Evolutionary conservation across 2,329 filamentous ascomycete species (phyloP), one percentile per base, ranked within the genome.

Genomic region (Penicillium digitatum): DNA sequence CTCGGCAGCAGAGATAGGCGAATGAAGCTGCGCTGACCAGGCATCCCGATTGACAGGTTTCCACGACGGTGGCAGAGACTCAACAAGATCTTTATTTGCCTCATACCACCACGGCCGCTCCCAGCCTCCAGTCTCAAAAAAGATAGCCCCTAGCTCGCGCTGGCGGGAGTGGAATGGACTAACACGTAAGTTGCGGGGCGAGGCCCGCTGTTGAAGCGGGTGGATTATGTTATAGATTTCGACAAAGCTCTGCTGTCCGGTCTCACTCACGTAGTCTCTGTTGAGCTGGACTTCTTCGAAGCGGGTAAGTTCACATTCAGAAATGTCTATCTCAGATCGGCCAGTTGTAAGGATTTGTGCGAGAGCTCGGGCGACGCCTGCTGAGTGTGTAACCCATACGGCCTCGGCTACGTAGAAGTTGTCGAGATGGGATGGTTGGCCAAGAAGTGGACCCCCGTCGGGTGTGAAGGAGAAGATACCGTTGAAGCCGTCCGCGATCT

Each of bases 401-500:
- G 84, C 84, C 62, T 87, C 84, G 0, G 84, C 84, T 1, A 87
- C 82, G 60, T 78, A 86, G 69, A 87, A 86, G 12, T 82, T 82
- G 43, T 85, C 81, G 0, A 87, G 68, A 14, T 77, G 78, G 7
- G 84, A 82, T 0, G 82, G 76, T 61, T 81, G 77, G 3, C 84
- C 84, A 2, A 87, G 74, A 0, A 87, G 74, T 0, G 84, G 81
- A 0, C 82, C 82, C 0, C 84, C 83, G 49, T 87, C 84, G 0
- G 84, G 84, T 0, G 84, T 87, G 63, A 87, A 87, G 0, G 84
- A 87, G 68, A 87, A 83, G 61, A 87, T 78, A 3, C 84, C 84
- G 61, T 87, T 87, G 75, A 87, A 87, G 0, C 83, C 84, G 38
- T 84, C 79, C 0, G 74, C 79, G 7, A 87, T 78, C 54, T 82